A percentile compares a stretch with the other conserved stretches of the same genome.
Conservation (phyloP, 1,284 basidiomycete species). For the Ustilago shanxiensis region DNA sequence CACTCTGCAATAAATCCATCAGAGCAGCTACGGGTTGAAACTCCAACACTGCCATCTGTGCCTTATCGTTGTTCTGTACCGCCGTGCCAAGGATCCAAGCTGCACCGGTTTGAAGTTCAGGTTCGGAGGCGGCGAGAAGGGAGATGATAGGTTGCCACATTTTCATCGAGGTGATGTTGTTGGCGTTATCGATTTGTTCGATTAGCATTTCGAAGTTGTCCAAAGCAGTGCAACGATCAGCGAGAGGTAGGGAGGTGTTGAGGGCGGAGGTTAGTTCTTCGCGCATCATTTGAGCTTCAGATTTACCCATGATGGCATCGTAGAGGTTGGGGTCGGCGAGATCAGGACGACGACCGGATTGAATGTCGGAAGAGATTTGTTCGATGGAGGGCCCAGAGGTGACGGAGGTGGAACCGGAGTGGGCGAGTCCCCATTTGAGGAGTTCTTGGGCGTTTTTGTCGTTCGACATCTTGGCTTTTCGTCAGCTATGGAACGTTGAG, state of each 20-base stretch:
- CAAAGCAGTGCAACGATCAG: slow-evolving; percentile 78
- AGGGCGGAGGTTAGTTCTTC: slow-evolving; percentile 64
- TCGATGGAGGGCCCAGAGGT: slow-evolving; percentile 34
- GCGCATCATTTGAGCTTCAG: slow-evolving; percentile 68
- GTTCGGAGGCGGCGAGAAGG: slow-evolving; percentile 77
- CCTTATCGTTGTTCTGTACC: slow-evolving; percentile 92
- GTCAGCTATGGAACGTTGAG: not conserved
- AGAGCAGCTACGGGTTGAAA: slow-evolving; percentile 75
- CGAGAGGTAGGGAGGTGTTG: slow-evolving; percentile 34
- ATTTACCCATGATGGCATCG: slow-evolving; percentile 69
- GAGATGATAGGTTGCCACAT: slow-evolving; percentile 87
- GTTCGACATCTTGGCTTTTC: slow-evolving; percentile 42
- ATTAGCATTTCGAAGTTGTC: slow-evolving; percentile 97
- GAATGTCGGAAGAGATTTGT: slow-evolving; percentile 59
- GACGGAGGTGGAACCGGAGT: slow-evolving; percentile 31
- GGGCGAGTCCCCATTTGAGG: slow-evolving; percentile 62
- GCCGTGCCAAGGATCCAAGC: slow-evolving; percentile 95
- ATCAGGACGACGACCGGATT: slow-evolving; percentile 62
- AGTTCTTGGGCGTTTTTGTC: slow-evolving; percentile 63
- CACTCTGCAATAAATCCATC: slow-evolving; percentile 74
- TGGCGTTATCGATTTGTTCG: slow-evolving; percentile 95
- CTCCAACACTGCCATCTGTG: slow-evolving; percentile 80
- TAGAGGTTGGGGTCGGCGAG: slow-evolving; percentile 62
- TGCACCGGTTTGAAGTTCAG: slow-evolving; percentile 78
- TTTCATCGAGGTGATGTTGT: slow-evolving; percentile 84